Conservation (phyloP, 345 rosid species). For the Aethionema arabicum region DNA sequence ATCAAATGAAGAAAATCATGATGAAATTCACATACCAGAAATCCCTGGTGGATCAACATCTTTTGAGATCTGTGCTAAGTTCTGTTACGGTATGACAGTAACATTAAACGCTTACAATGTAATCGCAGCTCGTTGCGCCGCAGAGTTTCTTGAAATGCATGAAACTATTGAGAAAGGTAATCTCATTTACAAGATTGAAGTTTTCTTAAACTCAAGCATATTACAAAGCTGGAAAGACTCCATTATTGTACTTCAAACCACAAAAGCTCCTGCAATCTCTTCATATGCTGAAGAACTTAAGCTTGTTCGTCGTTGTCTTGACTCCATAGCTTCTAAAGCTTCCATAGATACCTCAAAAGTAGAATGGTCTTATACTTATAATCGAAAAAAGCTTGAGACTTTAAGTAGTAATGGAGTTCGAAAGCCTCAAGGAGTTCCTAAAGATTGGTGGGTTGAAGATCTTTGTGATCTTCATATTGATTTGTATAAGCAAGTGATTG, state of each 20-base stretch:
- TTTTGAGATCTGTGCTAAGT: slow-evolving; percentile 88
- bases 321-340: slow-evolving; percentile 63
- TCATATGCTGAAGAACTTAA: slow-evolving; percentile 62
- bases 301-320: slow-evolving; percentile 62
- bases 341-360: slow-evolving; percentile 59
- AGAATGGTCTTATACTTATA: slow-evolving; percentile 81
- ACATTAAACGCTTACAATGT: slow-evolving; percentile 92
- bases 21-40: slow-evolving; percentile 68
- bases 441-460: slow-evolving; percentile 90
- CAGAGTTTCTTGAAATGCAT: slow-evolving; percentile 72
- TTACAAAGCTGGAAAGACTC: slow-evolving; percentile 82
- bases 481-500: slow-evolving; percentile 53
- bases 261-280: slow-evolving; percentile 47
- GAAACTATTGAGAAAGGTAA: slow-evolving; percentile 68
- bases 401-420: slow-evolving; percentile 46
- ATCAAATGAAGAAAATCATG: slow-evolving; percentile 50
- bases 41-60: slow-evolving; percentile 91
- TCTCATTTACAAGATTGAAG: slow-evolving; percentile 72
- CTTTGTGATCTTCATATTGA: slow-evolving; percentile 69
- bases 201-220: slow-evolving; percentile 69
- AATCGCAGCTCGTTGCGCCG: slow-evolving; percentile 83
- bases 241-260: slow-evolving; percentile 66
- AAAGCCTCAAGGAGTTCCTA: slow-evolving; percentile 58
- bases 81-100: slow-evolving; percentile 91
- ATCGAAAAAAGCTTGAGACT: slow-evolving; percentile 56